A percentile compares a stretch with the other conserved stretches of the same genome.
Conservation (phyloP, 2,329 filamentous ascomycete species). For the Cladobotryum protrusum region DNA sequence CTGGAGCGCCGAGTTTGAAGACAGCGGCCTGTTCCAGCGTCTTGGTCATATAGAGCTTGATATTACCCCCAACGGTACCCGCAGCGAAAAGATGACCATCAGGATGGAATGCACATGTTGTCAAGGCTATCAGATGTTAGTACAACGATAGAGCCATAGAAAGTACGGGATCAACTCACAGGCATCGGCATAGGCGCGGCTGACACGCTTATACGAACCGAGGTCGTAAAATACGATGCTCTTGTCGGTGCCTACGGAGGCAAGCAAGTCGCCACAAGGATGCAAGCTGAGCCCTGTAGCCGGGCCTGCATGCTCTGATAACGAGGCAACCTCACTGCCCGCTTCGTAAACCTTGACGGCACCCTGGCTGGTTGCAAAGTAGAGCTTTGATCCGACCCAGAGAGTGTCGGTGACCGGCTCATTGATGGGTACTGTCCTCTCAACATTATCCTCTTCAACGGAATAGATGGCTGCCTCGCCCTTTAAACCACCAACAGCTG, state of each 20-base stretch:
- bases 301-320: conserved; percentile 77
- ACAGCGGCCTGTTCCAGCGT: conserved; percentile 69
- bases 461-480: conserved; percentile 73
- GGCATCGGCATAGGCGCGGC: conserved; percentile 72
- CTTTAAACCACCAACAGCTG: conserved; percentile 67
- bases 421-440: conserved; percentile 60
- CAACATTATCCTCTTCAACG: conserved; percentile 58
- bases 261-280: conserved; percentile 74
- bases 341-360: conserved; percentile 73
- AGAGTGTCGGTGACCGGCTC: conserved; percentile 60
- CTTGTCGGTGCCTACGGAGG: conserved; percentile 86
- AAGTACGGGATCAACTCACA: conserved; percentile 49
- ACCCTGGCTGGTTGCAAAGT: conserved; percentile 70
- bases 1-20: conserved; percentile 62
- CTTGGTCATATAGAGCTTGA: conserved; percentile 86
- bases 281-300: conserved; percentile 74
- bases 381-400: conserved; percentile 62
- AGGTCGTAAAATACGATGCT: conserved; percentile 88
- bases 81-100: conserved; percentile 92
- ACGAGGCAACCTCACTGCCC: conserved; percentile 60
- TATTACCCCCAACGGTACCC: conserved; percentile 70
- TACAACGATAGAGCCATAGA: not conserved
- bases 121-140: conserved; percentile 51
- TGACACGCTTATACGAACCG: conserved; percentile 57
- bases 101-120: conserved; percentile 81